phyloP scores from a whole-genome alignment of 169 alveolate genomes.

The Plasmodium reichenowi region DNA sequence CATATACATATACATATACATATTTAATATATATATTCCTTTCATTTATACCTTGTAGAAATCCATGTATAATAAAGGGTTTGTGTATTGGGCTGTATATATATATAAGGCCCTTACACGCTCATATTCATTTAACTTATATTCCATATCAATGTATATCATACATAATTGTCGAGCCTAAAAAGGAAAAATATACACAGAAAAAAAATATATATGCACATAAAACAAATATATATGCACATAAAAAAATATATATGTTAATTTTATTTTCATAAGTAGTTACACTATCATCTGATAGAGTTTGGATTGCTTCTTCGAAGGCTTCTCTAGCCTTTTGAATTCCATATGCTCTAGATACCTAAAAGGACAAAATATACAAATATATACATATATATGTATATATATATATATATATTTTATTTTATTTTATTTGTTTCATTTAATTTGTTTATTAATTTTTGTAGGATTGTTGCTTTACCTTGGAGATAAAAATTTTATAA shows the following conservation, averaged over 20 bases:
- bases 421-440: neutral
- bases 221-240: neutral
- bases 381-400: neutral
- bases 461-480: neutral
- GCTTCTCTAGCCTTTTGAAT: slow-evolving; percentile 71
- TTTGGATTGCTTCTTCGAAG: slow-evolving; percentile 73
- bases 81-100: slow-evolving; percentile 88
- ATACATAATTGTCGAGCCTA: slow-evolving; percentile 89
- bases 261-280: slow-evolving; percentile 5
- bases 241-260: slow-evolving; percentile 7
- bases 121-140: slow-evolving; percentile 92
- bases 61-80: slow-evolving; percentile 77
- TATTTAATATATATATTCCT: neutral
- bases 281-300: slow-evolving; percentile 54
- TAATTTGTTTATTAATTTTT: neutral
- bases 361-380: neutral
- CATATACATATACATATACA: neutral
- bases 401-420: neutral
- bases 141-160: slow-evolving; percentile 89
- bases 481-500: slow-evolving; percentile 58
- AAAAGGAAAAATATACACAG: neutral
- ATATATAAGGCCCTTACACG: slow-evolving; percentile 92
- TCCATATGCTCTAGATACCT: slow-evolving; percentile 71
- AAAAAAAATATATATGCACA: neutral
- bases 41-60: slow-evolving; percentile 68